These are phyloP conservation scores for Nicotiana otophora DNA, from an alignment of 257 asterid genomes.

Conservation along the genomic window DNA sequence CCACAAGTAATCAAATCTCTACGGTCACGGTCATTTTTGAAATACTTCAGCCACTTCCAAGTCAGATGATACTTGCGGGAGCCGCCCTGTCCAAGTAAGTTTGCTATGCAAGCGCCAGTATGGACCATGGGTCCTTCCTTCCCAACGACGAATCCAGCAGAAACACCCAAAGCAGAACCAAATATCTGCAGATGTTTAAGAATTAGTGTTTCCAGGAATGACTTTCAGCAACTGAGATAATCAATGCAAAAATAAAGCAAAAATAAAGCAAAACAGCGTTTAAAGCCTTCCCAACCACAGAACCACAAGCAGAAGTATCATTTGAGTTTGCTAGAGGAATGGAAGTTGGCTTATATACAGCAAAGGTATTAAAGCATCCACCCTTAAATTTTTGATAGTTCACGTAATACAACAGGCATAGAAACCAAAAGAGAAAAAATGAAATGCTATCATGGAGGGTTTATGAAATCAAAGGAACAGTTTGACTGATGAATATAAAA, in stretches of 20 bases:
- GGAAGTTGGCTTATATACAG: neutral
- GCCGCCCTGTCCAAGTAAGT: constrained; percentile 97
- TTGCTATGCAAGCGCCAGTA: constrained; percentile 97
- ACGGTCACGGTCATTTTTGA: constrained; percentile 91
- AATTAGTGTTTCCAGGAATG: neutral
- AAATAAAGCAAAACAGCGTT: neutral
- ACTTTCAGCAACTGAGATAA: neutral
- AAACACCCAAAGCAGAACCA: constrained; percentile 89
- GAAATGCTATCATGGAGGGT: neutral
- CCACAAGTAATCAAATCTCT: constrained; percentile 98
- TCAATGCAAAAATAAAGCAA: neutral
- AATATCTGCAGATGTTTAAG: constrained; percentile 46
- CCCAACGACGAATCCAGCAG: constrained; percentile 98
- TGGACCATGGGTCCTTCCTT: constrained; percentile 99
- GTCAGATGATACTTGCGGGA: constrained; percentile 94
- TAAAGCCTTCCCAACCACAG: neutral
- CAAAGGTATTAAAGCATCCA: neutral
- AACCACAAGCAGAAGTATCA: neutral
- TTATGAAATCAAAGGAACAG: neutral
- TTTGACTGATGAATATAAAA: neutral
- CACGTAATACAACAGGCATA: neutral
- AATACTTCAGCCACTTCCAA: constrained; percentile 88
- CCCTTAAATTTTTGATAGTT: neutral
- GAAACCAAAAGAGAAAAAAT: too few species aligned
- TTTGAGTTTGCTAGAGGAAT: neutral